phyloP scores from a whole-genome alignment of 371 early-diverging fungal species.

The Phascolomyces articulosus region DNA sequence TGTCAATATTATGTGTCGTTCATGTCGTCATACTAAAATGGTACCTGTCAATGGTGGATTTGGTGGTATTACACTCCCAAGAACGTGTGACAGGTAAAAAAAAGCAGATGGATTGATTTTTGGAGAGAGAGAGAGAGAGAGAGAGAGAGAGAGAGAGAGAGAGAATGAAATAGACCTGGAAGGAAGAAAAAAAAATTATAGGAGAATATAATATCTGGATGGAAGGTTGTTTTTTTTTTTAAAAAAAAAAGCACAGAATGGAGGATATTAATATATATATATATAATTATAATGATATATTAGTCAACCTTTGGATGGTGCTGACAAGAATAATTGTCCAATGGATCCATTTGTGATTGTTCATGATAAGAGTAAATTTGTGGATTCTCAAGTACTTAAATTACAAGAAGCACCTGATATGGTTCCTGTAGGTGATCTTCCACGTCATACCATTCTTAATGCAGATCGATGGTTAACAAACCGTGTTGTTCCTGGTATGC shows the following conservation, averaged over 20 bases:
- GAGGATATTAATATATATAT: no score
- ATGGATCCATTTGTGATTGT: constrained; percentile 96
- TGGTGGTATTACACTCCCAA: constrained; percentile 80
- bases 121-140: no score
- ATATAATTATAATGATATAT: no score
- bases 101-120: not conserved
- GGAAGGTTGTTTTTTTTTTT: not conserved
- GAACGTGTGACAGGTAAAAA: constrained; percentile 80
- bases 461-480: constrained; percentile 91
- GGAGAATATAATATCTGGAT: not conserved
- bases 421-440: constrained; percentile 99
- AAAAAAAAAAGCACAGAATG: no score
- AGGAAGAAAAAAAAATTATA: constrained; percentile 4
- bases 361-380: constrained; percentile 95
- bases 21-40: constrained; percentile 80
- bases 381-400: constrained; percentile 98
- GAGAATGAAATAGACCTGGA: not conserved
- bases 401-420: constrained; percentile 98
- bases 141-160: no score
- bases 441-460: constrained; percentile 93
- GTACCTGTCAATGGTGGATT: constrained; percentile 90
- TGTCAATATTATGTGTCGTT: constrained; percentile 86
- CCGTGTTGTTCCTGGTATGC: constrained; percentile 93
- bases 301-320: constrained; percentile 19
- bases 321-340: constrained; percentile 63